Evolutionary conservation across 1,284 basidiomycete genomes (phyloP).

Genomic region (Dichomitus squalens): DNA sequence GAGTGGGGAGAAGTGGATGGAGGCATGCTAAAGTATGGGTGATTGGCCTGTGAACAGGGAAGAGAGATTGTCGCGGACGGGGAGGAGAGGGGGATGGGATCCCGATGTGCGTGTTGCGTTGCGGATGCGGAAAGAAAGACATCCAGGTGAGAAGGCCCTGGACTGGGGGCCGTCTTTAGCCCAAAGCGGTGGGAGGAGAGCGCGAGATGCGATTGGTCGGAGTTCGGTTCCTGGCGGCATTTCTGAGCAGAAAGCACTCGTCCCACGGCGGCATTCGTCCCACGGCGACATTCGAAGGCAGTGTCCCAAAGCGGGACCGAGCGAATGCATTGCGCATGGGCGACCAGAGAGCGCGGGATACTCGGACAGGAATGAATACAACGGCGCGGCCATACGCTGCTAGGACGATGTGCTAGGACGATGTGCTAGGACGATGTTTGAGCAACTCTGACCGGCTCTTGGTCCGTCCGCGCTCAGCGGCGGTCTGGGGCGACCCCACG

Average conservation of each 20-base stretch:
- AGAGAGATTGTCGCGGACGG: neutral
- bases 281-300: constrained; percentile 7
- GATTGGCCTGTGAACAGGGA: neutral
- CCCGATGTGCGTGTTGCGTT: neutral
- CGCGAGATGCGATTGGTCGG: constrained; percentile 9
- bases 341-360: constrained; percentile 6
- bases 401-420: too few relatives aligned
- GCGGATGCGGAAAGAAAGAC: constrained; percentile 1
- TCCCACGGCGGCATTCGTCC: neutral
- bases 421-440: too few relatives aligned
- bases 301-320: constrained; percentile 21
- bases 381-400: neutral
- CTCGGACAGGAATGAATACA: neutral
- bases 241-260: constrained; percentile 4
- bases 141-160: constrained; percentile 1
- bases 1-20: neutral
- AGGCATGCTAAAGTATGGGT: constrained; percentile 3
- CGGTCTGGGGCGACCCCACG: neutral
- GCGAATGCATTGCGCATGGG: constrained; percentile 1
- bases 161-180: constrained; percentile 11
- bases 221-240: constrained; percentile 18
- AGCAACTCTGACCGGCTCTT: neutral
- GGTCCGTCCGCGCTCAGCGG: neutral
- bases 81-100: neutral
- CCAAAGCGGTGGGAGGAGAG: constrained; percentile 11